Conservation (phyloP, 805 yeast genomes). For the Myxozyma neglecta region DNA sequence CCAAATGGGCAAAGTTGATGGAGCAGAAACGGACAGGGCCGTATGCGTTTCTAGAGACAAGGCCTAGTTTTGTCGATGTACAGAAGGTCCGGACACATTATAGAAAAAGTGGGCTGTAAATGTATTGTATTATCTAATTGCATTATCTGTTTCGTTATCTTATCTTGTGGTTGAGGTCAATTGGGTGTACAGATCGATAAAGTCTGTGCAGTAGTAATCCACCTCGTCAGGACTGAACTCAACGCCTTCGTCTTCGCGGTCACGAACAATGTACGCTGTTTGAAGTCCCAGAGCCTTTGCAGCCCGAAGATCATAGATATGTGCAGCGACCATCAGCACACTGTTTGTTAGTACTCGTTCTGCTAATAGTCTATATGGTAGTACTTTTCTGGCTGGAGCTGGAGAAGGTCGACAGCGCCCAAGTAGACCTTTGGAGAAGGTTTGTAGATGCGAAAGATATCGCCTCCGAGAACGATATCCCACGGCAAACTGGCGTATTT, state of each 20-base stretch:
- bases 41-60: constrained; percentile 20
- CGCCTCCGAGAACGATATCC: constrained; percentile 29
- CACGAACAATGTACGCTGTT: constrained; percentile 24
- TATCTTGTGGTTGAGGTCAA: background rate
- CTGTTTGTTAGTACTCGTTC: constrained; percentile 1
- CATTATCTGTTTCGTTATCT: background rate
- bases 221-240: constrained; percentile 14
- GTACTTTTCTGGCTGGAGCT: constrained; percentile 27
- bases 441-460: constrained; percentile 26
- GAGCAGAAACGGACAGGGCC: constrained; percentile 27
- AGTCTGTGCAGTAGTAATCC: constrained; percentile 13
- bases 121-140: too few relatives aligned
- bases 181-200: constrained; percentile 17
- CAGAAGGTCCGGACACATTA: constrained; percentile 3
- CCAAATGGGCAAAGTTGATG: constrained; percentile 27
- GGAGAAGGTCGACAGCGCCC: constrained; percentile 24
- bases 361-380: background rate
- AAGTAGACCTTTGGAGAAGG: constrained; percentile 26
- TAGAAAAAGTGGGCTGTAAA: background rate
- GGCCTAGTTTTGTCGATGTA: constrained; percentile 20
- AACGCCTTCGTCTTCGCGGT: constrained; percentile 20
- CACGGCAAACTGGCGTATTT: constrained; percentile 28
- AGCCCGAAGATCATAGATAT: constrained; percentile 27
- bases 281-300: constrained; percentile 18
- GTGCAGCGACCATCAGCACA: constrained; percentile 30